These are phyloP conservation scores for Scheffersomyces stipitis DNA, from an alignment of 805 yeast species.

Conservation along the genomic window DNA sequence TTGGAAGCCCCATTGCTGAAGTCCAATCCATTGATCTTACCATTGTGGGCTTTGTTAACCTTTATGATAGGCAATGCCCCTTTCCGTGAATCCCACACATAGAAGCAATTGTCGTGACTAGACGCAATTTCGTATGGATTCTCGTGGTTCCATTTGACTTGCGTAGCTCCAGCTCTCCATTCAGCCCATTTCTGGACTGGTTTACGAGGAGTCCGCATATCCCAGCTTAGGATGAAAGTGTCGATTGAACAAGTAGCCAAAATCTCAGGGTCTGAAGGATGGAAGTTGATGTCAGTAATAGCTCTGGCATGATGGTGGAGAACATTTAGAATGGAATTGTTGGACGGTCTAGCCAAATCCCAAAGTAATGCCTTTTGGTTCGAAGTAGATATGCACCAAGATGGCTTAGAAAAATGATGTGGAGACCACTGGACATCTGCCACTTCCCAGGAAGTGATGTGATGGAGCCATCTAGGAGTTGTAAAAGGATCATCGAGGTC, in stretches of 20 bases:
- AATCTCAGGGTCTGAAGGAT: constrained; percentile 79
- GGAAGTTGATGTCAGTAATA: constrained; percentile 93
- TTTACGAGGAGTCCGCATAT: constrained; percentile 71
- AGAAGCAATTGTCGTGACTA: constrained; percentile 77
- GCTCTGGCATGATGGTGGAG: constrained; percentile 91
- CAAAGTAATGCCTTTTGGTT: constrained; percentile 95
- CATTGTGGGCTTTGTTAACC: constrained; percentile 68
- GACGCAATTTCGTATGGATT: constrained; percentile 80
- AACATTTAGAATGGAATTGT: constrained; percentile 78
- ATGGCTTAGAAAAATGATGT: constrained; percentile 69
- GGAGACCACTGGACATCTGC: constrained; percentile 99
- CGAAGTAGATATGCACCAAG: constrained; percentile 91
- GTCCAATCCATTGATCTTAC: constrained; percentile 87
- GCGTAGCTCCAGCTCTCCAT: constrained; percentile 93
- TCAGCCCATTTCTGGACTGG: constrained; percentile 85
- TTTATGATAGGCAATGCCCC: constrained; percentile 73
- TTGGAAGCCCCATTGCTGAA: constrained; percentile 63
- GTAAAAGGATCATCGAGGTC: constrained; percentile 94
- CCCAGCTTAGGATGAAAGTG: constrained; percentile 87
- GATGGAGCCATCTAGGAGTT: constrained; percentile 92
- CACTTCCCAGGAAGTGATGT: constrained; percentile 94
- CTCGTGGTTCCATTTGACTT: constrained; percentile 87
- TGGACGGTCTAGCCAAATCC: constrained; percentile 76
- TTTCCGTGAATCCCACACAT: constrained; percentile 85
- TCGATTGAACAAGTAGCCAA: constrained; percentile 94